Percentiles rank a stretch among this genome's conserved stretches.
Conservation (phyloP, 2,329 filamentous ascomycete species). For the Pseudogymnoascus sp. region DNA sequence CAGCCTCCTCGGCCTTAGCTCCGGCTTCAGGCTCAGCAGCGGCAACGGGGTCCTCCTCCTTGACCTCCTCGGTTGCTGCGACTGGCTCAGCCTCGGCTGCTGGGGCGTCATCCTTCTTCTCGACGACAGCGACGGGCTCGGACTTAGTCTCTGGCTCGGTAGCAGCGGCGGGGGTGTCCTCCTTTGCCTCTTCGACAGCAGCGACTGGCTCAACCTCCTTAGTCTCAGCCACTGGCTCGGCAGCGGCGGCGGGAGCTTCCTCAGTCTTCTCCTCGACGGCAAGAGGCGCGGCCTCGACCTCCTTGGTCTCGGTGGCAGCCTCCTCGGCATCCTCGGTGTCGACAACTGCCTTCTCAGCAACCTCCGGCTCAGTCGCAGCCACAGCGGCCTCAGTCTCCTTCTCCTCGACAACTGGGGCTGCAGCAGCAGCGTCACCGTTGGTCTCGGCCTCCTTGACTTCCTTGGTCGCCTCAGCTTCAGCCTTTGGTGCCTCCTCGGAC, state of each 20-base stretch:
- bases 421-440: neutral
- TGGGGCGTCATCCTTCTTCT: neutral
- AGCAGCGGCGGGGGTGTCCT: neutral
- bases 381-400: neutral
- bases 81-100: neutral
- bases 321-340: neutral
- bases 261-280: neutral
- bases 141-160: neutral
- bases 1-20: neutral
- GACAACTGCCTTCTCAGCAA: neutral
- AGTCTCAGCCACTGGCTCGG: neutral
- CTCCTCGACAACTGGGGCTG: neutral
- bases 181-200: neutral
- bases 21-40: conserved; percentile 2
- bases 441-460: neutral
- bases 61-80: neutral
- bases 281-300: neutral
- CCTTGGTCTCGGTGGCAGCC: neutral
- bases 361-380: neutral
- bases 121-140: neutral
- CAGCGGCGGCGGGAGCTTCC: neutral
- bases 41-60: neutral
- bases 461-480: neutral
- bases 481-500: neutral
- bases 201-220: neutral